phyloP scores from a whole-genome alignment of 1,284 basidiomycete genomes.

The Melampsora americana region DNA sequence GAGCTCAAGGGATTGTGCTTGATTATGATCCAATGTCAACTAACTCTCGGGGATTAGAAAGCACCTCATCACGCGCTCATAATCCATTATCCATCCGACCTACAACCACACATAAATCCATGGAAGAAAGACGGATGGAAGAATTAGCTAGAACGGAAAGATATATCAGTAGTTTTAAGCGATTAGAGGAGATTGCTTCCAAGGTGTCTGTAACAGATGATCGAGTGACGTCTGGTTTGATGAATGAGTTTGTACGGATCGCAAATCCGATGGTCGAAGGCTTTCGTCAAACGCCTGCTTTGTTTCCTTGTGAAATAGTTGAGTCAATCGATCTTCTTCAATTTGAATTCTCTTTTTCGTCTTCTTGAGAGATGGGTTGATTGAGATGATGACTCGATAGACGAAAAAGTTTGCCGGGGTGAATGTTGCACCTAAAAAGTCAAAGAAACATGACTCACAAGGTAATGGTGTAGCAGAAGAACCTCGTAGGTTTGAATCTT shows the following conservation, averaged over 20 bases:
- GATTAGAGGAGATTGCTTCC: slow-evolving; percentile 26
- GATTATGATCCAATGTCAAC: slow-evolving; percentile 28
- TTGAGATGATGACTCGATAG: slow-evolving; percentile 7
- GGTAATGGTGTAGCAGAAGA: not conserved
- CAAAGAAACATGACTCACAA: too few species aligned
- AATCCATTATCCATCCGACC: not conserved
- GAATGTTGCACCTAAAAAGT: not conserved
- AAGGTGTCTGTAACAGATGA: slow-evolving; percentile 54
- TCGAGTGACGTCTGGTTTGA: slow-evolving; percentile 54
- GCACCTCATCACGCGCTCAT: too few species aligned
- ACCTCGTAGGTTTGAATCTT: not conserved
- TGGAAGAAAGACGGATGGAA: slow-evolving; percentile 29
- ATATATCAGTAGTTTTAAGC: slow-evolving; percentile 30
- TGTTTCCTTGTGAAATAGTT: slow-evolving; percentile 75
- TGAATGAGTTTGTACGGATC: slow-evolving; percentile 69
- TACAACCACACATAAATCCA: slow-evolving; percentile 8
- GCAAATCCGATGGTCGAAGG: slow-evolving; percentile 81
- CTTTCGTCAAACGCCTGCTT: slow-evolving; percentile 75
- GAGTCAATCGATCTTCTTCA: slow-evolving; percentile 50
- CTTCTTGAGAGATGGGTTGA: not conserved
- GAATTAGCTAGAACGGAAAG: slow-evolving; percentile 20
- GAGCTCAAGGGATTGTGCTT: slow-evolving; percentile 12
- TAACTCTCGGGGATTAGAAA: too few species aligned
- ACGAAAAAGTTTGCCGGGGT: slow-evolving; percentile 32
- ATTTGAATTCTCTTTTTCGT: not conserved